Evolutionary conservation across 495 filamentous ascomycete species (phyloP).

Genomic region (Lasiosphaeriaceae sp.): DNA sequence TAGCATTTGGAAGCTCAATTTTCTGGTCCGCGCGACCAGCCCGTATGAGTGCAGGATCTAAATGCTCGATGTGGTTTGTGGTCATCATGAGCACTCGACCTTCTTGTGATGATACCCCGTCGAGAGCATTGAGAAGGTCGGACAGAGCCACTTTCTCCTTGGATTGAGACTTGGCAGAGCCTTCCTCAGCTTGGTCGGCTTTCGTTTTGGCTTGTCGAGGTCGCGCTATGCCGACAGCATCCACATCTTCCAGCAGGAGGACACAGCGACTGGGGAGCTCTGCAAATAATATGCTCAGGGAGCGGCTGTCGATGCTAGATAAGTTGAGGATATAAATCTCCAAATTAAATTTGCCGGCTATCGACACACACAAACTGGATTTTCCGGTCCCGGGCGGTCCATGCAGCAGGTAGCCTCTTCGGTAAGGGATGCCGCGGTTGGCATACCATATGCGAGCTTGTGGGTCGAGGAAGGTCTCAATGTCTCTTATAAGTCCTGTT

Average conservation of each 20-base stretch:
- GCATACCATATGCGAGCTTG: conserved; percentile 8
- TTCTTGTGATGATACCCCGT: conserved; percentile 63
- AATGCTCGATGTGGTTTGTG: conserved; percentile 64
- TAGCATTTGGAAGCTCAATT: conserved; percentile 54
- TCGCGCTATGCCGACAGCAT: conserved; percentile 31
- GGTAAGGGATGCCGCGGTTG: conserved; percentile 51
- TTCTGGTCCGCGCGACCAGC: conserved; percentile 66
- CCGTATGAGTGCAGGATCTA: conserved; percentile 65
- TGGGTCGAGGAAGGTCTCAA: conserved; percentile 9
- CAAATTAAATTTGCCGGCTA: conserved; percentile 41
- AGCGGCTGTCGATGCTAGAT: conserved; percentile 22
- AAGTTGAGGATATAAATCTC: conserved; percentile 46
- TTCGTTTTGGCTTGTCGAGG: conserved; percentile 2
- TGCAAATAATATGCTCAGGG: conserved; percentile 7
- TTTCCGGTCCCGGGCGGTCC: conserved; percentile 50
- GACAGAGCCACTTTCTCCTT: background rate
- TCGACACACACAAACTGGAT: conserved; percentile 48
- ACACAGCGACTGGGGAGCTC: conserved; percentile 45
- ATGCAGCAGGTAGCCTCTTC: conserved; percentile 46
- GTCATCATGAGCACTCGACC: conserved; percentile 75
- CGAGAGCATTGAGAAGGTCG: conserved; percentile 61
- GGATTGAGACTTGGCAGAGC: background rate
- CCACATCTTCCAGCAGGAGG: conserved; percentile 48
- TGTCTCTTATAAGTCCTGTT: conserved; percentile 5
- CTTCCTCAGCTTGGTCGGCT: background rate